Percentiles rank a stretch among this genome's conserved stretches.
Evolutionary conservation across 1,284 basidiomycete species (phyloP).

Genomic region (Abortiporus biennis): DNA sequence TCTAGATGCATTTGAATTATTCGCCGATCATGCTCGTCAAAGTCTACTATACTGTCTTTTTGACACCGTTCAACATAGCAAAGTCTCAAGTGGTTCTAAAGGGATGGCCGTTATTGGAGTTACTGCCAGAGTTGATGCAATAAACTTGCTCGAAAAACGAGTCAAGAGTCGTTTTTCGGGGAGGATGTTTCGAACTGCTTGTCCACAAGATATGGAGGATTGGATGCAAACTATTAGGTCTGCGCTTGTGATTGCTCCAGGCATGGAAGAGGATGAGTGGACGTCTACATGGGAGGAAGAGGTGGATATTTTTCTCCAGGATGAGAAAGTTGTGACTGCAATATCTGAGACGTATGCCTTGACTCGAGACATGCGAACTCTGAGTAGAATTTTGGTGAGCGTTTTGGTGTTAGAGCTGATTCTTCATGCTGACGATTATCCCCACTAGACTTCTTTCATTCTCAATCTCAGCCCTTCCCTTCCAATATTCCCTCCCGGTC

Average conservation of each 20-base stretch:
- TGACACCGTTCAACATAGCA: constrained; percentile 71
- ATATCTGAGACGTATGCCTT: constrained; percentile 60
- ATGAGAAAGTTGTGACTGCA: constrained; percentile 35
- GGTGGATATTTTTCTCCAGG: constrained; percentile 50
- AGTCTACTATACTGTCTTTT: constrained; percentile 87
- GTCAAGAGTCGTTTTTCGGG: constrained; percentile 96
- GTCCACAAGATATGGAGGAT: constrained; percentile 41
- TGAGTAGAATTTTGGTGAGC: constrained; percentile 65
- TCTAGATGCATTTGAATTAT: constrained; percentile 88
- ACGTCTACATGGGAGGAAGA: constrained; percentile 47
- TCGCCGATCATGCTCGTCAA: constrained; percentile 84
- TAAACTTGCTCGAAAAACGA: constrained; percentile 87
- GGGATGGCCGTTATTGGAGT: constrained; percentile 83
- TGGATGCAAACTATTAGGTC: constrained; percentile 47
- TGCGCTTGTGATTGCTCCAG: constrained; percentile 32
- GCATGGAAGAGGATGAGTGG: constrained; percentile 40
- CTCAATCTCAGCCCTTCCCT: constrained; percentile 39
- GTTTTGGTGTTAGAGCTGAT: not conserved
- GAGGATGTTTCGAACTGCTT: constrained; percentile 73
- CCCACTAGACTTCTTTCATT: constrained; percentile 41
- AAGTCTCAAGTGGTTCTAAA: constrained; percentile 43
- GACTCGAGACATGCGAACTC: constrained; percentile 59
- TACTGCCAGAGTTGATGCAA: constrained; percentile 80
- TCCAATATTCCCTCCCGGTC: too few species aligned
- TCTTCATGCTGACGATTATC: constrained; percentile 1